Evolutionary conservation across 2,329 filamentous ascomycete species (phyloP), one percentile per base, ranked within the genome.

Genomic region (Cercospora zeina): DNA sequence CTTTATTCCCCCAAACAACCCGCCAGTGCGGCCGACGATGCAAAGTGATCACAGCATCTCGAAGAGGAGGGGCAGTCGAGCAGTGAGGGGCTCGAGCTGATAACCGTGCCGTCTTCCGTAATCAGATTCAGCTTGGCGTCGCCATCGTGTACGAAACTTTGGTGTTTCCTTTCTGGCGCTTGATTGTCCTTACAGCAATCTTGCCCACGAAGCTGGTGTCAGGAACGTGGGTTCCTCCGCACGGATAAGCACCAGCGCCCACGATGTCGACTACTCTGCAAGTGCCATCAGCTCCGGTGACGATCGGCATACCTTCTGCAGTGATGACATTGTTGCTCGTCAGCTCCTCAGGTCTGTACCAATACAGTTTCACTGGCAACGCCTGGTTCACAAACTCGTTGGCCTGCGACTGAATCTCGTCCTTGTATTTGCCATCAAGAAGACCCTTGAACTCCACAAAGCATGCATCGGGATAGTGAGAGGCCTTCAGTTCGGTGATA

Each of bases 181-280:
- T 81, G 59, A 91, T 87, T 77, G 88, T 89, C 78, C 81, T 87
- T 3, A 91, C 86, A 2, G 77, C 83, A 4, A 85, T 85, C 21
- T 82, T 81, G 0, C 87, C 85, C 69, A 83, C 86, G 63, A 81
- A 67, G 61, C 82, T 79, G 19, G 86, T 88, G 16, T 77, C 81
- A 31, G 82, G 78, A 3, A 91, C 88, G 77, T 91, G 89, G 27
- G 89, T 54, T 0, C 89, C 89, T 7, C 89, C 89, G 73, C 89
- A 91, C 1, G 89, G 88, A 77, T 91, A 91, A 27, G 82, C 82
- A 67, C 88, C 89, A 0, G 84, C 82, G 0, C 87, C 88, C 0
- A 85, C 83, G 63, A 91, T 89, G 62, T 85, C 82, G 24, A 91
- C 88, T 0, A 90, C 86, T 8, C 89, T 79, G 33, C 87, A 85